phyloP scores from a whole-genome alignment of 1,284 basidiomycete genomes.

The Cryptococcus hybrid region DNA sequence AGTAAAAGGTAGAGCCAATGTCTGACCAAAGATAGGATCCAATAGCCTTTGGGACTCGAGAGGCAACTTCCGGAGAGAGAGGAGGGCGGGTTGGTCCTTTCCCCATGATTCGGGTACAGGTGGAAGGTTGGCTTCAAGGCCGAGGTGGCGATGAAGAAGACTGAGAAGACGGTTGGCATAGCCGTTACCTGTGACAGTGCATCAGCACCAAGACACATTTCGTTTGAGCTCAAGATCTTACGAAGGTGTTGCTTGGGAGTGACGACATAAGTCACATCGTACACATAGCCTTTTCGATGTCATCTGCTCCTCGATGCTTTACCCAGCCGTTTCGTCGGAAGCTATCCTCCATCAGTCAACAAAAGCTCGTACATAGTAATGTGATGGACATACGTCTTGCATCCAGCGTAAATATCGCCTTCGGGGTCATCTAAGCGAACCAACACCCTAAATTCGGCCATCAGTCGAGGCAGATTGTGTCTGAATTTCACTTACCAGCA shows the following conservation, averaged over 20 bases:
- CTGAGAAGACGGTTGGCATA: slow-evolving; percentile 34
- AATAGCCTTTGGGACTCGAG: slow-evolving; percentile 10
- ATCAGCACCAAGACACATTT: neutral
- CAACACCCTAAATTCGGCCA: slow-evolving; percentile 16
- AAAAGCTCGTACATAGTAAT: neutral
- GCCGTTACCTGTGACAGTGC: slow-evolving; percentile 21
- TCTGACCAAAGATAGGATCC: slow-evolving; percentile 36
- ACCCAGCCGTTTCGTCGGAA: slow-evolving; percentile 23
- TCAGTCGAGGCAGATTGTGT: no score
- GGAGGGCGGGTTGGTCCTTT: slow-evolving; percentile 12
- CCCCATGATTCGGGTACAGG: slow-evolving; percentile 15
- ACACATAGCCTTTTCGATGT: slow-evolving; percentile 17
- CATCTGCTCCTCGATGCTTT: slow-evolving; percentile 15
- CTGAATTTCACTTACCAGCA: no score
- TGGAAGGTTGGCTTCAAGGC: neutral
- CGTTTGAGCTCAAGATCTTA: slow-evolving; percentile 5
- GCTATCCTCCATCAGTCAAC: slow-evolving; percentile 9
- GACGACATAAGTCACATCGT: slow-evolving; percentile 37
- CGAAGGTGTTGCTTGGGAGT: slow-evolving; percentile 28
- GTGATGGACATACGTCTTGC: slow-evolving; percentile 26
- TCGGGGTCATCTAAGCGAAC: slow-evolving; percentile 19
- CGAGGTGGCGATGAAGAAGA: slow-evolving; percentile 27
- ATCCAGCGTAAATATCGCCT: slow-evolving; percentile 31
- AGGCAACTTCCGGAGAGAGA: no score
- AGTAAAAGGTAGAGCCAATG: slow-evolving; percentile 34